phyloP scores from a whole-genome alignment of 23 red algal species.

The Gracilaria caudata region DNA sequence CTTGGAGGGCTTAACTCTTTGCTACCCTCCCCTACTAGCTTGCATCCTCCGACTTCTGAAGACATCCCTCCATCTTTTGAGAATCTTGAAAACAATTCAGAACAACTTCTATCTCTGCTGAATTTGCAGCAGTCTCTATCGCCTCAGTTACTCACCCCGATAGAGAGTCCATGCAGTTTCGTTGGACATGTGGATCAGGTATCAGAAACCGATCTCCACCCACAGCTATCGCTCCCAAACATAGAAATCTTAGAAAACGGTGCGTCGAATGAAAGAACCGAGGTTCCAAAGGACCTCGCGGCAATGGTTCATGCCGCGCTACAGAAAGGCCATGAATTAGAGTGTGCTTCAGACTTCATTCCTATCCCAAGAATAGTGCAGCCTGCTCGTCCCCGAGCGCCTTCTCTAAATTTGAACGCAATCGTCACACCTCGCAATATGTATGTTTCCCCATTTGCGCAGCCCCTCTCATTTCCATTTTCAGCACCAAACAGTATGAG shows the following conservation, averaged over 20 bases:
- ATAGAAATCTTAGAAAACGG: background rate
- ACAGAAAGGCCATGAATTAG: background rate
- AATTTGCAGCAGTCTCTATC: background rate
- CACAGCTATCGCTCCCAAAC: background rate
- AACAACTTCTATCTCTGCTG: background rate
- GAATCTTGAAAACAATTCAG: background rate
- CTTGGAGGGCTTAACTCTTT: background rate
- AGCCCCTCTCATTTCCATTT: background rate
- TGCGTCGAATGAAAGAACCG: background rate
- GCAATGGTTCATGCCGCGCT: background rate
- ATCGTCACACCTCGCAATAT: background rate
- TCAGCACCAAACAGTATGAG: background rate
- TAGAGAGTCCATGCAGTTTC: background rate
- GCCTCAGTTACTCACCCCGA: background rate
- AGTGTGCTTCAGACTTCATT: background rate
- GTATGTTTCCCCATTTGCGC: background rate
- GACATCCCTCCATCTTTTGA: background rate
- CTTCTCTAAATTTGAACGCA: constrained; percentile 7
- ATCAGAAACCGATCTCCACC: background rate
- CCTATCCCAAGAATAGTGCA: constrained; percentile 1
- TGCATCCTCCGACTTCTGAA: background rate
- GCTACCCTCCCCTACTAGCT: background rate
- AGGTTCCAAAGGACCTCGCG: background rate
- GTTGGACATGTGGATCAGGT: background rate
- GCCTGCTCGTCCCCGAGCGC: background rate